These are phyloP conservation scores for Petunia hybrid DNA, from an alignment of 305 asterid genomes.

Conservation along the genomic window DNA sequence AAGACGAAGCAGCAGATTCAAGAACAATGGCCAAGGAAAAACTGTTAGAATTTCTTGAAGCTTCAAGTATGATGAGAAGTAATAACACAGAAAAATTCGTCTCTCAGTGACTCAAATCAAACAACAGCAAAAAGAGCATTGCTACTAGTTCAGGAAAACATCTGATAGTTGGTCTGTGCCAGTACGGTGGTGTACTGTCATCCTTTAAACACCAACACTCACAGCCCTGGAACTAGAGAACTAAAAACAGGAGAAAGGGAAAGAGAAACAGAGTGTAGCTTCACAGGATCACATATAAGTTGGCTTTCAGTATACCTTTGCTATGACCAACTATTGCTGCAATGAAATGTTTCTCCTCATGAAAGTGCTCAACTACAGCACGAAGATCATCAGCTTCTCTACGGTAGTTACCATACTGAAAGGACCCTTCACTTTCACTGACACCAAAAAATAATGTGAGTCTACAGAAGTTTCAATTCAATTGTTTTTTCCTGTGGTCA, in stretches of 20 bases:
- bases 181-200: background rate
- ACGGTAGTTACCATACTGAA: constrained; percentile 82
- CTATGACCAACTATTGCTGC: constrained; percentile 85
- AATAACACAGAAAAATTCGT: constrained; percentile 11
- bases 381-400: constrained; percentile 87
- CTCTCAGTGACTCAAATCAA: background rate
- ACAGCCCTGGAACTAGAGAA: constrained; percentile 3
- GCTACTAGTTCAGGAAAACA: constrained; percentile 16
- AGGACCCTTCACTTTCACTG: constrained; percentile 91
- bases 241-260: background rate
- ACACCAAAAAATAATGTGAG: constrained; percentile 23
- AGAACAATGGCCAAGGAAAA: constrained; percentile 10
- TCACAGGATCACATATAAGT: constrained; percentile 16
- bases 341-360: constrained; percentile 48
- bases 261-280: constrained; percentile 15
- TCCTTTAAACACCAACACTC: background rate
- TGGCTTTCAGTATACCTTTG: constrained; percentile 61
- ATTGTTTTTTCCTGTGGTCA: constrained; percentile 7
- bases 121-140: background rate
- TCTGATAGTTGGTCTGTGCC: background rate
- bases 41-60: background rate
- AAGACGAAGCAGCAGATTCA: background rate
- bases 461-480: constrained; percentile 1
- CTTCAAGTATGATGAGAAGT: constrained; percentile 24
- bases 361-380: constrained; percentile 73